Evolutionary conservation across 352 stramenopile genomes (phyloP).

Genomic region (Hyaloperonospora brassicae): DNA sequence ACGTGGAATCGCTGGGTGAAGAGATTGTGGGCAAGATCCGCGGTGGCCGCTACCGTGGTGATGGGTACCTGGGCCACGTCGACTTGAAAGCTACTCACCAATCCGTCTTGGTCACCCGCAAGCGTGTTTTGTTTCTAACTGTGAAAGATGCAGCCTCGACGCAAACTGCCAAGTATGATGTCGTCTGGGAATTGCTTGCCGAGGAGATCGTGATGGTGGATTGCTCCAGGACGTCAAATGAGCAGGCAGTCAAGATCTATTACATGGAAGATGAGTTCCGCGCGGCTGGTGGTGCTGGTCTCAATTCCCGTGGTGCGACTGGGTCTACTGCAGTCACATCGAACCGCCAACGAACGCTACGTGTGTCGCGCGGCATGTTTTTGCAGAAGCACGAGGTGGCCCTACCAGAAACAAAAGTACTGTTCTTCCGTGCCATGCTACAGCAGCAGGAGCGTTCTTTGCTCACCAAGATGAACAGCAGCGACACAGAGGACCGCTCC

Average conservation of each 20-base stretch:
- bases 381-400: constrained; percentile 70
- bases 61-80: constrained; percentile 79
- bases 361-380: constrained; percentile 51
- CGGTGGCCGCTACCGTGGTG: constrained; percentile 60
- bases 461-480: constrained; percentile 50
- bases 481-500: constrained; percentile 18
- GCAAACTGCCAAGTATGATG: constrained; percentile 58
- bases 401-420: constrained; percentile 61
- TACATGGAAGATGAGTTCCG: constrained; percentile 71
- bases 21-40: constrained; percentile 79
- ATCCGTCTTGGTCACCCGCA: constrained; percentile 76
- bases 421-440: constrained; percentile 81
- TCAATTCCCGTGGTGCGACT: constrained; percentile 10
- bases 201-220: constrained; percentile 78
- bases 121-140: constrained; percentile 71
- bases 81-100: constrained; percentile 64
- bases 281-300: constrained; percentile 11
- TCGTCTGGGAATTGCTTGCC: constrained; percentile 71
- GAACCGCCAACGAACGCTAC: constrained; percentile 28
- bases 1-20: constrained; percentile 81
- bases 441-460: constrained; percentile 77
- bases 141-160: constrained; percentile 37
- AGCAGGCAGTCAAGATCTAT: constrained; percentile 45
- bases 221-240: constrained; percentile 28
- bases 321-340: constrained; percentile 19